These are phyloP conservation scores for Ogataea glucozyma DNA, from an alignment of 805 yeast species.

Conservation along the genomic window DNA sequence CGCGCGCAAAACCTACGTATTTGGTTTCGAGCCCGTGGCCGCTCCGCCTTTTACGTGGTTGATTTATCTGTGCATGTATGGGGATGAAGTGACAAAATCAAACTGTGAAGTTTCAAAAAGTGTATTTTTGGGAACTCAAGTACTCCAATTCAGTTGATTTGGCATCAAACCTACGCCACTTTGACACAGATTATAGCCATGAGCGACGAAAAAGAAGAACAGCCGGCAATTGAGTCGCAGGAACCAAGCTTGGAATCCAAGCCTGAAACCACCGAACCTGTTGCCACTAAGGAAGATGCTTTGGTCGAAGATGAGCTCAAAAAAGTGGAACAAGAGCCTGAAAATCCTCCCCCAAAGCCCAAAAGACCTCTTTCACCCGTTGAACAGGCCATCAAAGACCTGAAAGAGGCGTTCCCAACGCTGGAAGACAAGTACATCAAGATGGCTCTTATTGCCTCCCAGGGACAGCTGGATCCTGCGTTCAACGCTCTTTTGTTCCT, in stretches of 20 bases:
- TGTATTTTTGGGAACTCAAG: too few species aligned
- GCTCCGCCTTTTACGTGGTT: too few species aligned
- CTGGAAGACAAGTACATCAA: constrained; percentile 69
- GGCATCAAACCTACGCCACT: constrained; percentile 4
- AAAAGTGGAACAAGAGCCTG: not conserved
- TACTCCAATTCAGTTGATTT: too few species aligned
- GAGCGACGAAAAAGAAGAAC: constrained; percentile 11
- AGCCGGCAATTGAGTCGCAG: constrained; percentile 11
- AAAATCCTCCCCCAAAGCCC: constrained; percentile 48
- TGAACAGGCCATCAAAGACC: constrained; percentile 53
- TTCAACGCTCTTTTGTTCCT: constrained; percentile 82
- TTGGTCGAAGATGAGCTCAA: constrained; percentile 6
- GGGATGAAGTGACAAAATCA: too few species aligned
- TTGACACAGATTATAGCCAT: constrained; percentile 44
- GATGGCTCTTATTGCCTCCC: constrained; percentile 83
- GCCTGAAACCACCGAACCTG: constrained; percentile 1
- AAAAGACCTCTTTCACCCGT: constrained; percentile 64
- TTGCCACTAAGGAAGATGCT: not conserved
- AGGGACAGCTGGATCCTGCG: constrained; percentile 78
- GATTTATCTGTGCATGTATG: too few species aligned
- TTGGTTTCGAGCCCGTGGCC: too few species aligned
- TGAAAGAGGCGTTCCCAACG: constrained; percentile 84
- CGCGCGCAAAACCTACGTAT: too few species aligned
- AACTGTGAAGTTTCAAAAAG: too few species aligned
- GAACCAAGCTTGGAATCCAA: constrained; percentile 2